Evolutionary conservation across 2,329 filamentous ascomycete genomes (phyloP).

Genomic region (Colletotrichum gigasporum): DNA sequence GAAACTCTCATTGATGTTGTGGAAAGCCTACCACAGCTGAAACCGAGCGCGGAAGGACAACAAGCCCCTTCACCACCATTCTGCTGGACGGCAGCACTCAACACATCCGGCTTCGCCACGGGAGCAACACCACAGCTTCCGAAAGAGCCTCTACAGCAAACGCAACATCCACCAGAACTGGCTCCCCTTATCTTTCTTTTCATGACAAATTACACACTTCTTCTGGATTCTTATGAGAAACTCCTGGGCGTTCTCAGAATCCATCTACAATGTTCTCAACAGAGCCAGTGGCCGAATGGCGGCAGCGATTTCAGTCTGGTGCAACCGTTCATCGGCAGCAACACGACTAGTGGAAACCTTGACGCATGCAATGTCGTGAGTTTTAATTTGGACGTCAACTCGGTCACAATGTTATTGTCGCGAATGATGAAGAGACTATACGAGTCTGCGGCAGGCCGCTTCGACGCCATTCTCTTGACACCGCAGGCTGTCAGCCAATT

Average conservation of each 20-base stretch:
- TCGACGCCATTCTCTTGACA: neutral
- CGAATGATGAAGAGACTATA: constrained; percentile 26
- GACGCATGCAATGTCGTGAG: constrained; percentile 10
- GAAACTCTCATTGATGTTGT: constrained; percentile 25
- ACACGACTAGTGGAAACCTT: neutral
- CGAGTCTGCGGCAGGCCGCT: constrained; percentile 17
- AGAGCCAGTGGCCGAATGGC: constrained; percentile 20
- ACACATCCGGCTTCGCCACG: neutral
- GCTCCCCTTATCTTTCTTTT: constrained; percentile 14
- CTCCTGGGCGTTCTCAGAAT: constrained; percentile 2
- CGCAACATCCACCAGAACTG: neutral
- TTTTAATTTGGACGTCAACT: constrained; percentile 22
- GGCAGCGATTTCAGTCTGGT: constrained; percentile 5
- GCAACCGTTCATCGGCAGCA: constrained; percentile 14
- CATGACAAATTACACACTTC: constrained; percentile 20
- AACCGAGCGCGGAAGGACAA: constrained; percentile 5
- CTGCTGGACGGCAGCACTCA: neutral
- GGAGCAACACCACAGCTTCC: too few relatives aligned
- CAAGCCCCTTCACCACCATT: constrained; percentile 13
- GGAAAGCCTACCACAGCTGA: constrained; percentile 5
- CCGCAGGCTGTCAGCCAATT: neutral
- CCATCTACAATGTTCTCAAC: constrained; percentile 16
- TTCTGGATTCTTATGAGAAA: constrained; percentile 19
- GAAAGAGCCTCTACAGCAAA: neutral
- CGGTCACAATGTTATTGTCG: constrained; percentile 18